Percentiles rank a stretch among this genome's conserved stretches.
Evolutionary conservation across 2,329 filamentous ascomycete species (phyloP).

Genomic region (Colletotrichum sp.): DNA sequence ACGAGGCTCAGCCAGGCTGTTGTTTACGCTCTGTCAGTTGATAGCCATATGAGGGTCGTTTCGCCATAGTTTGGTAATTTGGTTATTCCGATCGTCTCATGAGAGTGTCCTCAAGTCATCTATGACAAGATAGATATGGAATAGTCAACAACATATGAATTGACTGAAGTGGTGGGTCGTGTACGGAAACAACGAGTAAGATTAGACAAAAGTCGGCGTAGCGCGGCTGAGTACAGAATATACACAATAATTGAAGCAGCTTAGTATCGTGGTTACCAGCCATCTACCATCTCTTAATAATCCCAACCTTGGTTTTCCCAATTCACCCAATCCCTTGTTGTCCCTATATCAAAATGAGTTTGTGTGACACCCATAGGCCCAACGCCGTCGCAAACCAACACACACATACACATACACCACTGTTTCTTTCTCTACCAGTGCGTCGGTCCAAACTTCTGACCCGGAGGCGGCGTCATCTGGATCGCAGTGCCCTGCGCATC

Average conservation of each 20-base stretch:
- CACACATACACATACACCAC: neutral
- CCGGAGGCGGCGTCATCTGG: constrained; percentile 55
- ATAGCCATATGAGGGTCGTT: no score
- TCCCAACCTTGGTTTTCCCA: neutral
- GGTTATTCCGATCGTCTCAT: accelerated
- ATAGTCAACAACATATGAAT: no score
- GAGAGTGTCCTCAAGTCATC: accelerated
- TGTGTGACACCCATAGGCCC: neutral
- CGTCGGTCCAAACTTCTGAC: constrained; percentile 66
- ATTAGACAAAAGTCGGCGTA: neutral
- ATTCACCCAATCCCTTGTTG: neutral
- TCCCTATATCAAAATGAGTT: neutral
- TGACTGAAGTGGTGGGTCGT: neutral
- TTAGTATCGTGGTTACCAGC: neutral
- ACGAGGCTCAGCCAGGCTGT: neutral
- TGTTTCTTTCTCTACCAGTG: constrained; percentile 46
- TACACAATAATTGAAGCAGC: constrained; percentile 3
- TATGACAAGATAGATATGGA: no score
- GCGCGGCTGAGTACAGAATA: neutral
- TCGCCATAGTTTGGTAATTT: no score
- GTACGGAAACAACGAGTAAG: neutral
- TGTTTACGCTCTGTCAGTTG: no score
- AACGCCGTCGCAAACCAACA: neutral
- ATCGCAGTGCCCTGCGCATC: constrained; percentile 66
- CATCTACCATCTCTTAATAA: neutral